Evolutionary conservation across 495 filamentous ascomycete species (phyloP).

Genomic region (Cryomyces antarcticus): DNA sequence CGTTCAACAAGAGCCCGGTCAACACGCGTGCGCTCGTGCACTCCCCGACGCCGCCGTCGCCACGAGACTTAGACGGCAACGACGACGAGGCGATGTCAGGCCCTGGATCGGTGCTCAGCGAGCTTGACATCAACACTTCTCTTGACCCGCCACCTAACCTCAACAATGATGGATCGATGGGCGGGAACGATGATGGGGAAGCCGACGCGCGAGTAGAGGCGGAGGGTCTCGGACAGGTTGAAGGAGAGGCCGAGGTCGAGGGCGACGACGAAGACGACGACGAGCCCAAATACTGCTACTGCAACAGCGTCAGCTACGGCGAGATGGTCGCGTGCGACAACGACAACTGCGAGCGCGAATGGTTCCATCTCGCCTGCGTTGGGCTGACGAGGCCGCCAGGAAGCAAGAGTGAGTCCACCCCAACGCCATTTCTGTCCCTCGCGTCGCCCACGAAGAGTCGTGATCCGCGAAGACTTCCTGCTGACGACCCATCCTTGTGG

Average conservation of each 20-base stretch:
- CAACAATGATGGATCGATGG: not conserved
- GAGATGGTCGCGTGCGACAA: slow-evolving; percentile 98
- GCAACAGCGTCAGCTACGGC: slow-evolving; percentile 80
- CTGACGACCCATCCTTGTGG: not conserved
- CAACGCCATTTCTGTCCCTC: not conserved
- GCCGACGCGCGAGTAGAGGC: slow-evolving; percentile 7
- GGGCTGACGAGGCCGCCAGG: slow-evolving; percentile 70
- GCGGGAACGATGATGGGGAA: not conserved
- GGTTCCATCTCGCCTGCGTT: slow-evolving; percentile 92
- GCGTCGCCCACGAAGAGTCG: not conserved
- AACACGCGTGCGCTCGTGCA: too few relatives aligned
- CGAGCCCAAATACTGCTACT: slow-evolving; percentile 83
- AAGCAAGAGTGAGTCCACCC: slow-evolving; percentile 46
- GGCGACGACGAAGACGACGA: slow-evolving; percentile 45
- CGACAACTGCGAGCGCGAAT: slow-evolving; percentile 68
- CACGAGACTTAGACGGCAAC: not conserved
- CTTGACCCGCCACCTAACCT: not conserved
- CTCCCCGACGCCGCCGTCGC: not conserved
- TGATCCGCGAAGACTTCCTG: not conserved
- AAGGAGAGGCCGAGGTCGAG: slow-evolving; percentile 7
- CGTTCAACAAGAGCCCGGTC: not conserved
- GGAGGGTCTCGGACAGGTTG: slow-evolving; percentile 1
- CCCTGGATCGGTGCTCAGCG: not conserved
- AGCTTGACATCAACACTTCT: not conserved
- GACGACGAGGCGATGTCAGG: not conserved